Percentiles rank a stretch among this genome's conserved stretches.
phyloP scores from a whole-genome alignment of 176 grass and related monocot genomes.

The Zoysia japonica region DNA sequence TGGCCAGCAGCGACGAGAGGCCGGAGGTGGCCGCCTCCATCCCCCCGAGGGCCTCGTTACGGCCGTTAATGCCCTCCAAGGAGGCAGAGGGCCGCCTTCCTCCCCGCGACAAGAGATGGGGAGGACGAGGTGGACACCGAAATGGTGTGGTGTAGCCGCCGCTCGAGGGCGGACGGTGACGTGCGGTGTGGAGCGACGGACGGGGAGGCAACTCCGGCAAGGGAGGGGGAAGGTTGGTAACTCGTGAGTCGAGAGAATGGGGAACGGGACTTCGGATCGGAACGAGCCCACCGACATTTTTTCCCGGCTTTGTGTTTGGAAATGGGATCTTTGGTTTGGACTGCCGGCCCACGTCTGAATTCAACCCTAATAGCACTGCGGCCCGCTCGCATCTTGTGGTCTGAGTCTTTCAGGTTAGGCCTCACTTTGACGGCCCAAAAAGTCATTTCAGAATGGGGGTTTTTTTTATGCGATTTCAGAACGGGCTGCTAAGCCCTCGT shows the following conservation, averaged over 20 bases:
- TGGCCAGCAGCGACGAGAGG: slow-evolving; percentile 63
- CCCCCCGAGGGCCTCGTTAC: slow-evolving; percentile 19
- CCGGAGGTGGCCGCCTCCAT: slow-evolving; percentile 75
- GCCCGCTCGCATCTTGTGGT: not conserved
- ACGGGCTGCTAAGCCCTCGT: not conserved
- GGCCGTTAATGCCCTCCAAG: slow-evolving; percentile 25
- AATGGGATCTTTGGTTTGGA: not conserved
- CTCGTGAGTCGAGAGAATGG: not conserved
- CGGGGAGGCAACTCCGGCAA: not conserved
- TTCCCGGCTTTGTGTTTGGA: not conserved
- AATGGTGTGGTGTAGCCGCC: not conserved
- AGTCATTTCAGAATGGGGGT: not conserved
- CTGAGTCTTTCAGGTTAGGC: not conserved
- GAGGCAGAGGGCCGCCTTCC: not conserved
- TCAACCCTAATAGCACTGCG: not conserved
- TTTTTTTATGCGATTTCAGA: too few species aligned
- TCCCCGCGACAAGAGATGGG: not conserved
- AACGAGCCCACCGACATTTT: not conserved
- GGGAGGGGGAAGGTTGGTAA: not conserved
- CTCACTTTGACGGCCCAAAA: not conserved
- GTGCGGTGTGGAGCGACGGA: not conserved
- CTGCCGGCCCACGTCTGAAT: not conserved
- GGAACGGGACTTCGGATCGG: slow-evolving; percentile 13
- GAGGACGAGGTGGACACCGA: not conserved
- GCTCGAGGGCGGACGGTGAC: not conserved